Evolutionary conservation across 306 rosid species (phyloP).

Genomic region (Fragaria nilgerrensis): DNA sequence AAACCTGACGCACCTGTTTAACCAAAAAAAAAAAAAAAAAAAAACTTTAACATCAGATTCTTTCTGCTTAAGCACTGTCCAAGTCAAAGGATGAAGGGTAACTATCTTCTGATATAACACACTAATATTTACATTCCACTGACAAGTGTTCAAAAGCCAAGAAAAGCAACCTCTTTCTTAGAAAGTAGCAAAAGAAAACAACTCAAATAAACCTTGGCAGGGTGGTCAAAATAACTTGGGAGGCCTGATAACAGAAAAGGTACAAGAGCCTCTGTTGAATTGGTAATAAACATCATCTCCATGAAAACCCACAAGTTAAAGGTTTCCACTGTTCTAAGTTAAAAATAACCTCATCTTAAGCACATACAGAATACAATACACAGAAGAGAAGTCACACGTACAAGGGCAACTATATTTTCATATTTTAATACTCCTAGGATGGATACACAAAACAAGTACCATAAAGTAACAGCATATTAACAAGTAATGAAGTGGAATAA

Average conservation of each 20-base stretch:
- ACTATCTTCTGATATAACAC: background rate
- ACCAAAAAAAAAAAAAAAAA: conserved; percentile 1
- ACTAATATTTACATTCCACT: background rate
- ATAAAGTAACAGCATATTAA: background rate
- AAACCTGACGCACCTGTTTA: conserved; percentile 89
- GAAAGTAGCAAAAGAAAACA: background rate
- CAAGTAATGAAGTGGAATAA: background rate
- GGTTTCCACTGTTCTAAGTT: background rate
- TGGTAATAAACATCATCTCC: background rate
- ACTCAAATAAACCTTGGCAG: background rate
- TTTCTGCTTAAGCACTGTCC: background rate
- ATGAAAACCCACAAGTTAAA: background rate
- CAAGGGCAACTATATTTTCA: background rate
- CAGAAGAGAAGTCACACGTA: background rate
- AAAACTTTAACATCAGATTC: conserved; percentile 24
- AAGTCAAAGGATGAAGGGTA: background rate
- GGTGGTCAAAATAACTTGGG: background rate
- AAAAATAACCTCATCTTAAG: background rate
- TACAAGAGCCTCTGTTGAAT: background rate
- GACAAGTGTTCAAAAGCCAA: background rate
- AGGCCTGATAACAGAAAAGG: background rate
- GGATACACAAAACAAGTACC: background rate
- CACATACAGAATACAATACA: background rate
- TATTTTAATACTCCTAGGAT: background rate
- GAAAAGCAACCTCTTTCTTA: background rate